Percentiles rank a stretch among this genome's conserved stretches.
Conservation (phyloP, 306 rosid species). For the Boehmeria nivea region DNA sequence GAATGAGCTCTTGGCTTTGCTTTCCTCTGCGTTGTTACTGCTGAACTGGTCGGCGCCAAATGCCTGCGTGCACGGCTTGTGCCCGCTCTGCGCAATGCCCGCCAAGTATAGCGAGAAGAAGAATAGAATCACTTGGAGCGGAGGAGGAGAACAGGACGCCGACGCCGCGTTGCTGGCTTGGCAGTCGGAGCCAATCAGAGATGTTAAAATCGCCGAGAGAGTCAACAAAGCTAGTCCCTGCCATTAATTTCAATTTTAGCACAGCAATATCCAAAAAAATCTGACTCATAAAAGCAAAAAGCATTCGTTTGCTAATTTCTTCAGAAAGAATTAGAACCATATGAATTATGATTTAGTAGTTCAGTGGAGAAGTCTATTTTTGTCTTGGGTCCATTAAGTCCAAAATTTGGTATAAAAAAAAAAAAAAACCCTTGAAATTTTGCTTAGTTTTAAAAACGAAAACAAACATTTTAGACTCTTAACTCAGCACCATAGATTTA, state of each 20-base stretch:
- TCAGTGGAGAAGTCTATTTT: no score
- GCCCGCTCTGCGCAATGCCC: constrained; percentile 55
- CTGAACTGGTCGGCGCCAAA: constrained; percentile 73
- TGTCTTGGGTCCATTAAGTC: no score
- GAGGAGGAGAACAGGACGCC: constrained; percentile 23
- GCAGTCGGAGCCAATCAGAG: constrained; percentile 27
- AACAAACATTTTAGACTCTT: no score
- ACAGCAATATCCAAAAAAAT: no score
- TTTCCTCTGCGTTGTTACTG: constrained; percentile 42
- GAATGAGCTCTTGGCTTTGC: constrained; percentile 61
- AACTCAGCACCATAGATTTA: no score
- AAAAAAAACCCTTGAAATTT: no score
- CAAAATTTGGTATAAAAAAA: no score
- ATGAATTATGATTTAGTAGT: no score
- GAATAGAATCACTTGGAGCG: constrained; percentile 43
- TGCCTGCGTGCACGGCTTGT: constrained; percentile 71
- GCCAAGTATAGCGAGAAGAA: constrained; percentile 52
- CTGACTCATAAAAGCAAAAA: no score
- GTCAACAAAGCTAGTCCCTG: constrained; percentile 62
- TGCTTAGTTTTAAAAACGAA: no score
- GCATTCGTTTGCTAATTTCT: no score
- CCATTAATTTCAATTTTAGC: neutral
- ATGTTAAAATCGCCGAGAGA: constrained; percentile 39
- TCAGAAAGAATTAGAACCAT: no score
- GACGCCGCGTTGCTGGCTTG: constrained; percentile 8